Conservation (phyloP, 495 filamentous ascomycete genomes). For the Aspergillus avenaceus region DNA sequence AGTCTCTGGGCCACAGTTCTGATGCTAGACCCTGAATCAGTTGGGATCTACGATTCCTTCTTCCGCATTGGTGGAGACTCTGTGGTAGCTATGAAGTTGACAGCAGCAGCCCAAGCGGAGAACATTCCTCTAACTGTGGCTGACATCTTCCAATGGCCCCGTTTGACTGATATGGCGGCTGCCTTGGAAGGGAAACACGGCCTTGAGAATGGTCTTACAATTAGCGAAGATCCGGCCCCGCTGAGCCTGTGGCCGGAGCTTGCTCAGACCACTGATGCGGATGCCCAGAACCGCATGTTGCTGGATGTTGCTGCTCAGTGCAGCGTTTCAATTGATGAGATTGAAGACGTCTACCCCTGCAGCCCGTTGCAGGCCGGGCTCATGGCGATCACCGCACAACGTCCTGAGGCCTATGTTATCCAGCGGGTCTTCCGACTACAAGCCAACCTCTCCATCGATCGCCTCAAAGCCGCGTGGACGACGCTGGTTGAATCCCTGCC, state of each 20-base stretch:
- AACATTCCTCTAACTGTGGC: conserved; percentile 38
- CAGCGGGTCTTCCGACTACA: conserved; percentile 29
- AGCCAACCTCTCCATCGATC: conserved; percentile 29
- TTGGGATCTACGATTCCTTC: conserved; percentile 37
- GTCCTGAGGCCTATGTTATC: conserved; percentile 36
- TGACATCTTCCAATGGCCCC: conserved; percentile 32
- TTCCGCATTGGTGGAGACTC: conserved; percentile 51
- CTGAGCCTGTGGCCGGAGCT: too few relatives aligned
- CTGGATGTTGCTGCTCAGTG: background rate
- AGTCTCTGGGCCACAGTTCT: conserved; percentile 30
- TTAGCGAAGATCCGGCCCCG: too few relatives aligned
- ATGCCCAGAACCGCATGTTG: background rate
- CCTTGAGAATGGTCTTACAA: too few relatives aligned
- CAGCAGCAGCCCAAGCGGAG: conserved; percentile 28
- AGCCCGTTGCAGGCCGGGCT: conserved; percentile 51
- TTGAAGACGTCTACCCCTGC: conserved; percentile 43
- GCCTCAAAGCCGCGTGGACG: conserved; percentile 49
- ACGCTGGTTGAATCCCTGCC: conserved; percentile 5
- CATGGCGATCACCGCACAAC: conserved; percentile 37
- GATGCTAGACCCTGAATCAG: conserved; percentile 6
- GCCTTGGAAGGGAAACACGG: background rate
- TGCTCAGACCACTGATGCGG: too few relatives aligned
- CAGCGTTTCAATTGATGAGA: background rate
- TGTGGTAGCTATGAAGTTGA: conserved; percentile 45
- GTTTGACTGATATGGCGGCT: too few relatives aligned